Evolutionary conservation across 805 yeast species (phyloP).

Genomic region (Metschnikowia reukaufii): DNA sequence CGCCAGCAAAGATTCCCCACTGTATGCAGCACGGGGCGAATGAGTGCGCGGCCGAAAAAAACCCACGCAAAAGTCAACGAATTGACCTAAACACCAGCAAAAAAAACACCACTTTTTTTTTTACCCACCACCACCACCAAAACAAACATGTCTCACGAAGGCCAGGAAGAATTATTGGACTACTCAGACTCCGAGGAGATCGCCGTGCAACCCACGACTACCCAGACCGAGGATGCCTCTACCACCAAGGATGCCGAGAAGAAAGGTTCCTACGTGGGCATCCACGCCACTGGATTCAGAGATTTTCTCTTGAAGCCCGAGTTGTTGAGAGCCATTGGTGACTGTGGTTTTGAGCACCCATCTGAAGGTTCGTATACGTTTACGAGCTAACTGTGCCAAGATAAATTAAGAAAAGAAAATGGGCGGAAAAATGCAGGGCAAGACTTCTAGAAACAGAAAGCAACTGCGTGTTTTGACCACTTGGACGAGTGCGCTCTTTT

Average conservation of each 20-base stretch:
- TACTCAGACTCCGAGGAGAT: conserved; percentile 98
- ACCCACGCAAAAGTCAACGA: conserved; percentile 6
- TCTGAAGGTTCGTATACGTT: conserved; percentile 81
- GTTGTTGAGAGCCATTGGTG: conserved; percentile 94
- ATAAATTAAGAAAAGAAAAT: not conserved
- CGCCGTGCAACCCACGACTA: conserved; percentile 55
- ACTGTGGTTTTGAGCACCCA: conserved; percentile 99
- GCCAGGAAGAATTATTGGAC: conserved; percentile 98
- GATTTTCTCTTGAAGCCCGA: conserved; percentile 97
- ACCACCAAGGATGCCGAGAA: conserved; percentile 67
- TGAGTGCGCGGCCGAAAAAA: conserved; percentile 9
- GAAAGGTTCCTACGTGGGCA: conserved; percentile 97
- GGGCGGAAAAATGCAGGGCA: no score
- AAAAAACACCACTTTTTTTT: not conserved
- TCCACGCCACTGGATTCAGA: conserved; percentile 97
- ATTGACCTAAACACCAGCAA: not conserved
- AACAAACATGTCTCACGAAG: conserved; percentile 79
- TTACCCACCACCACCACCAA: not conserved
- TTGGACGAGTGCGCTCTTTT: no score
- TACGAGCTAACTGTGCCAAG: conserved; percentile 8
- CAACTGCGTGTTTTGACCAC: no score
- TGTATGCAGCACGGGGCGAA: not conserved
- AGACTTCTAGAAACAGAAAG: no score
- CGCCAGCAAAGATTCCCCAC: not conserved
- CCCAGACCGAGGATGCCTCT: conserved; percentile 51